Conservation (phyloP, 805 yeast species). For the Zygoascus bituminiphila region DNA sequence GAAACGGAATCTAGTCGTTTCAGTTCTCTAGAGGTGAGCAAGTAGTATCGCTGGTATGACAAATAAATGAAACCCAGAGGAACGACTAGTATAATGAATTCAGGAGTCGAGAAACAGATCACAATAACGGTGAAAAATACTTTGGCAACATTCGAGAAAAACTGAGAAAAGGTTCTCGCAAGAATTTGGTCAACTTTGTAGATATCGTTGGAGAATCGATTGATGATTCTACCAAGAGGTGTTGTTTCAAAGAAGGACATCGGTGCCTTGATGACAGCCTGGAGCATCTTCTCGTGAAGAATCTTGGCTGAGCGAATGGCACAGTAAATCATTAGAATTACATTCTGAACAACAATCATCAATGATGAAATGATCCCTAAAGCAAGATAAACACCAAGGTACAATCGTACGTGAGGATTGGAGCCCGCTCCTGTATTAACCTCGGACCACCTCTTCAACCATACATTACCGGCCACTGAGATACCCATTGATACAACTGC, state of each 20-base stretch:
- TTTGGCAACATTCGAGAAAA: slow-evolving; percentile 31
- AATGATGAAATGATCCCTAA: slow-evolving; percentile 64
- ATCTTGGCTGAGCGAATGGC: slow-evolving; percentile 73
- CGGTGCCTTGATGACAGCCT: slow-evolving; percentile 72
- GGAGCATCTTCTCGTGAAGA: slow-evolving; percentile 66
- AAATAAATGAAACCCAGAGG: slow-evolving; percentile 61
- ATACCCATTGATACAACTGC: slow-evolving; percentile 51
- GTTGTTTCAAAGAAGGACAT: slow-evolving; percentile 95
- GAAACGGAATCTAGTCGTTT: slow-evolving; percentile 67
- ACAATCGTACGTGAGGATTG: slow-evolving; percentile 66
- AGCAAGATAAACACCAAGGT: slow-evolving; percentile 64
- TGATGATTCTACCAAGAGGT: slow-evolving; percentile 85
- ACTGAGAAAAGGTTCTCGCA: slow-evolving; percentile 33
- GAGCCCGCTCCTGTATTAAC: slow-evolving; percentile 58
- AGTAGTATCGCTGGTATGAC: slow-evolving; percentile 64
- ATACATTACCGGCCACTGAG: slow-evolving; percentile 65
- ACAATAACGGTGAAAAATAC: slow-evolving; percentile 65
- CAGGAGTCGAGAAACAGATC: slow-evolving; percentile 84
- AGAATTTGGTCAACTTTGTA: slow-evolving; percentile 79
- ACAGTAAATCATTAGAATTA: slow-evolving; percentile 70
- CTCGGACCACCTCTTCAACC: slow-evolving; percentile 98
- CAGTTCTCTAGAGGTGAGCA: slow-evolving; percentile 66
- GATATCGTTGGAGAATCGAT: slow-evolving; percentile 85
- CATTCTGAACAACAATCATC: slow-evolving; percentile 53
- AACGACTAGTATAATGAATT: slow-evolving; percentile 58